phyloP scores from a whole-genome alignment of 805 yeast species.

The Yueomyces sp. region DNA sequence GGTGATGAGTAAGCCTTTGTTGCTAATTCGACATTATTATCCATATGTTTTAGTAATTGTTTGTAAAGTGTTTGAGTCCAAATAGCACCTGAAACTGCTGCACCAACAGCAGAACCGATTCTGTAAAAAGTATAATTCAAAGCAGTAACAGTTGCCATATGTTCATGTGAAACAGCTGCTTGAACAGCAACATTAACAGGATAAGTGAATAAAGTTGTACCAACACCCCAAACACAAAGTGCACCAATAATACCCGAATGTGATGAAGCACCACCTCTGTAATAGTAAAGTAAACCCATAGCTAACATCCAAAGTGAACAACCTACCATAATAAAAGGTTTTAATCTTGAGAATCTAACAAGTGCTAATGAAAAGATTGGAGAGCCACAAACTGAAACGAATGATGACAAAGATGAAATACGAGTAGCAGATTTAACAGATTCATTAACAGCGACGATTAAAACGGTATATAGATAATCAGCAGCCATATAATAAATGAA shows the following conservation, averaged over 20 bases:
- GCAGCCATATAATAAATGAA: conserved; percentile 57
- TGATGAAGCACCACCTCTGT: conserved; percentile 38
- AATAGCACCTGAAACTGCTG: conserved; percentile 54
- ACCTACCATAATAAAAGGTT: conserved; percentile 49
- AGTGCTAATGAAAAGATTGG: conserved; percentile 43
- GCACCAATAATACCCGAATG: conserved; percentile 53
- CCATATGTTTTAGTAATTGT: conserved; percentile 25
- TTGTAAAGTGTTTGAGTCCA: conserved; percentile 52
- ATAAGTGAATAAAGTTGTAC: conserved; percentile 58
- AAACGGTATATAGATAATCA: conserved; percentile 53
- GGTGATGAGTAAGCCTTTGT: conserved; percentile 40
- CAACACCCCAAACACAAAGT: conserved; percentile 50
- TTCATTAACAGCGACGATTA: conserved; percentile 50
- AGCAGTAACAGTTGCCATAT: conserved; percentile 54
- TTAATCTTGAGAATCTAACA: conserved; percentile 35
- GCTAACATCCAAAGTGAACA: conserved; percentile 44
- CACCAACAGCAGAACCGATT: conserved; percentile 53
- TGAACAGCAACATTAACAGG: conserved; percentile 51
- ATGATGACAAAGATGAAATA: conserved; percentile 47
- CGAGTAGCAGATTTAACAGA: conserved; percentile 49
- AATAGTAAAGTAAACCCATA: conserved; percentile 45
- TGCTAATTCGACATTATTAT: conserved; percentile 30
- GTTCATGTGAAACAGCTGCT: conserved; percentile 47
- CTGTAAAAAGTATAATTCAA: conserved; percentile 44
- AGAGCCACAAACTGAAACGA: conserved; percentile 51